Evolutionary conservation across 1,284 basidiomycete genomes (phyloP), one percentile per base, ranked within the genome.

Genomic region (Trichosporon sp.): DNA sequence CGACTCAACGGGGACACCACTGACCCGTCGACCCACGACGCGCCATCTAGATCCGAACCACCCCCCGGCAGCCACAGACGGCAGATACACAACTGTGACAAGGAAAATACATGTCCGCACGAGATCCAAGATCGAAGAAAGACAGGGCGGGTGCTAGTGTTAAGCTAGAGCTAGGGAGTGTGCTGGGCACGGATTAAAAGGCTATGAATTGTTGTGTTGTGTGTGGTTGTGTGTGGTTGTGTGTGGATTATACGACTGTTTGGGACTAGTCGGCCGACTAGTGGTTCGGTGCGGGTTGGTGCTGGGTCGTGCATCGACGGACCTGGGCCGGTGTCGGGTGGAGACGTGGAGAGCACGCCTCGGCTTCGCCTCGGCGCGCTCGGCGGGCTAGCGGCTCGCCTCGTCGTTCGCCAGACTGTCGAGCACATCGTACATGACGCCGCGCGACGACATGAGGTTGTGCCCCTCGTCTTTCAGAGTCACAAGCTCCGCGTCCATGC

Each of bases 391-490:
- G 15, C 38, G 5, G n/a, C 38, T 3, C 47, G 12, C 23, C 29
- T 60, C 56, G 58, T 86, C 85, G 34, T 74, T 73, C 18, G 80
- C 80, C 31, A 87, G 79, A 68, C 80, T 81, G 80, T 96, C 92
- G 62, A 98, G 85, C 21, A 93, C 92, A 73, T 96, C 92, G 42
- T 95, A 88, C 76, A 98, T 92, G 60, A 95, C 92, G 68, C 86
- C 86, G 75, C 90, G 90, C 78, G 89, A 91, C 82, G 93, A 96
- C 93, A 98, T 94, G 73, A 98, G 85, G 62, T 90, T 90, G 81
- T 98, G 95, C 75, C 93, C 92, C 21, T 92, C 95, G 35, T 91
- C 92, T 74, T 89, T 89, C 64, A 97, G 89, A 21, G 97, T 88
- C 75, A 89, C 88, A 47, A 98, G 89, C 65, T 86, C 85, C 78